Conservation (phyloP, 345 rosid species). For the Chamaenerion angustifolium region DNA sequence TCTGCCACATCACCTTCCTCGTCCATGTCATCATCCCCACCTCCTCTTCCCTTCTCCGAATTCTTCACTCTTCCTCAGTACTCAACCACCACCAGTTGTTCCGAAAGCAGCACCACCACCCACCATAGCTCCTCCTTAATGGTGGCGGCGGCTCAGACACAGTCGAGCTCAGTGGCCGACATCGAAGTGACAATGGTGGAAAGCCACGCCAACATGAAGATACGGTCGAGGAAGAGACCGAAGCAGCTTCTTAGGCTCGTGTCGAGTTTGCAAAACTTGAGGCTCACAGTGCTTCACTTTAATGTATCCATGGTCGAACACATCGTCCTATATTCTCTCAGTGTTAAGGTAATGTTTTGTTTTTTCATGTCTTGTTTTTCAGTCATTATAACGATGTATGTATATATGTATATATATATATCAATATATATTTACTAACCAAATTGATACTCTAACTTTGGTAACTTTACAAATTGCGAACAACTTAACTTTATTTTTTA, state of each 20-base stretch:
- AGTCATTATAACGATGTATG: no score
- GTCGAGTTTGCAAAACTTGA: constrained; percentile 46
- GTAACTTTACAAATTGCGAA: no score
- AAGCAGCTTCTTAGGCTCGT: constrained; percentile 60
- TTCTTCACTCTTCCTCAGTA: constrained; percentile 40
- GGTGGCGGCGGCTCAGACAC: constrained; percentile 14
- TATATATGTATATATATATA: neutral
- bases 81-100: constrained; percentile 7
- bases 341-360: constrained; percentile 48
- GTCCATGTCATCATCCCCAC: neutral
- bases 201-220: constrained; percentile 67
- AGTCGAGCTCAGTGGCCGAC: constrained; percentile 29
- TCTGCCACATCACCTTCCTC: neutral
- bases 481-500: no score
- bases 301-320: constrained; percentile 53
- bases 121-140: constrained; percentile 9
- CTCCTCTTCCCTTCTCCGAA: constrained; percentile 27
- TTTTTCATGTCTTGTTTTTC: neutral
- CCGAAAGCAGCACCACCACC: neutral
- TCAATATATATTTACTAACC: no score
- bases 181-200: constrained; percentile 81
- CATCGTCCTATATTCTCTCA: constrained; percentile 56
- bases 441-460: no score
- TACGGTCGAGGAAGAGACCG: constrained; percentile 52
- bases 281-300: constrained; percentile 65